Evolutionary conservation across 2,329 filamentous ascomycete species (phyloP).

Genomic region (Ophiostoma novo-ulmi): DNA sequence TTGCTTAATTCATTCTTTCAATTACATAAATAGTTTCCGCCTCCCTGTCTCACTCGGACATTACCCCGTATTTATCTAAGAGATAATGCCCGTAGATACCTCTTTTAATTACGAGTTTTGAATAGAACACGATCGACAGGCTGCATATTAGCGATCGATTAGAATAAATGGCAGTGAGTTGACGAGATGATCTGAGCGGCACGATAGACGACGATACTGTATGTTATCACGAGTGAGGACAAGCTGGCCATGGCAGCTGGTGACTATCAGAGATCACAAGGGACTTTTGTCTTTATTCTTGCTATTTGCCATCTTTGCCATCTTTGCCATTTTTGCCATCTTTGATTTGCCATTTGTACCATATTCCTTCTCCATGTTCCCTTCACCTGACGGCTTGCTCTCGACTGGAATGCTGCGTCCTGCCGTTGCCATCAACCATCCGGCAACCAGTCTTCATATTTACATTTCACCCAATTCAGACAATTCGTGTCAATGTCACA

Average conservation of each 20-base stretch:
- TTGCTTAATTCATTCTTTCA: background rate
- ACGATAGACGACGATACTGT: background rate
- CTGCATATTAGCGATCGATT: background rate
- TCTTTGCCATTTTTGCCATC: no score
- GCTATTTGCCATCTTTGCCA: background rate
- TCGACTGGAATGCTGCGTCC: background rate
- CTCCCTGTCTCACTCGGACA: background rate
- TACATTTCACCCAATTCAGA: background rate
- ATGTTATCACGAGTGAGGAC: no score
- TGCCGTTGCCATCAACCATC: constrained; percentile 2
- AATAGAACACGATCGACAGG: constrained; percentile 4
- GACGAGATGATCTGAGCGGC: background rate
- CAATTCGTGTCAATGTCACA: background rate
- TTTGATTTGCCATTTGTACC: no score
- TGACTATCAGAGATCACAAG: background rate
- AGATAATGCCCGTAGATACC: no score
- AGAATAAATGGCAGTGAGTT: background rate
- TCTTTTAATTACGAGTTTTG: background rate
- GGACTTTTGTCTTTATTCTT: background rate
- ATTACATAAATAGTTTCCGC: no score
- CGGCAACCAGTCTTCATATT: background rate
- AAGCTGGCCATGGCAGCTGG: background rate
- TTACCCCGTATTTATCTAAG: background rate
- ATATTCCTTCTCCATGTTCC: no score
- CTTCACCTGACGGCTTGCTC: background rate